Evolutionary conservation across 495 filamentous ascomycete genomes (phyloP), one percentile per base, ranked within the genome.

Genomic region (Aspergillus cavernicola): DNA sequence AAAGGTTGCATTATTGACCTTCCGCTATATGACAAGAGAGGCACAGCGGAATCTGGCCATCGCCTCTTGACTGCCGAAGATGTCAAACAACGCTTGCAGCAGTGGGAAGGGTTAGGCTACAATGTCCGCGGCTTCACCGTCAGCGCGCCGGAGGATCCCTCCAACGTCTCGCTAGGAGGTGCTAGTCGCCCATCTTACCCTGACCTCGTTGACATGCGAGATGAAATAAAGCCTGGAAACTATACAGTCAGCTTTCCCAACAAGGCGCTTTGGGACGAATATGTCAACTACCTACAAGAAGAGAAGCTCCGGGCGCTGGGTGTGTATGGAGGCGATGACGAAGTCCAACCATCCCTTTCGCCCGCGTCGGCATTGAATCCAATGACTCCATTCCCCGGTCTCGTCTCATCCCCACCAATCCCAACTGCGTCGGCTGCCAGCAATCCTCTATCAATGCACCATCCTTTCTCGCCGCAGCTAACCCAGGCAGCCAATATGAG

Each of bases 241-340:
- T 85, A 78, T 58, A 72, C 71, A 44, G 85, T 97, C 45, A 78
- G 76, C 32, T 84, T 98, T 60, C 93, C 95, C 0, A 85, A 96
- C 66, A 76, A 66, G 36, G 63, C 69, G 69, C 87, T 86, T 23
- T 97, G 93, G 92, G 85, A 89, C 62, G 71, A 79, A 13, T 96
- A 97, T 69, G 87, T 92, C 26, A 76, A 85, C 41, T 79, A 81
- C 45, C 67, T 97, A 46, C 84, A 85, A 61, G 93, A 98, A 68
- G 87, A 91, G 53, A 98, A 95, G 70, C 76, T 98, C 35, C 84
- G 88, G 29, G 90, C 91, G 43, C 78, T 98, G 39, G 93, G 93
- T 38, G 93, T 97, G 2, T 87, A 79, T 15, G 76, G 86, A 48
- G 86, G 83, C 19, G 85, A 86, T 38, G 85, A 89, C 9, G 87